Evolutionary conservation across 176 grass and related monocot species (phyloP), one percentile per base, ranked within the genome.

Genomic region (Juncus inflexus): DNA sequence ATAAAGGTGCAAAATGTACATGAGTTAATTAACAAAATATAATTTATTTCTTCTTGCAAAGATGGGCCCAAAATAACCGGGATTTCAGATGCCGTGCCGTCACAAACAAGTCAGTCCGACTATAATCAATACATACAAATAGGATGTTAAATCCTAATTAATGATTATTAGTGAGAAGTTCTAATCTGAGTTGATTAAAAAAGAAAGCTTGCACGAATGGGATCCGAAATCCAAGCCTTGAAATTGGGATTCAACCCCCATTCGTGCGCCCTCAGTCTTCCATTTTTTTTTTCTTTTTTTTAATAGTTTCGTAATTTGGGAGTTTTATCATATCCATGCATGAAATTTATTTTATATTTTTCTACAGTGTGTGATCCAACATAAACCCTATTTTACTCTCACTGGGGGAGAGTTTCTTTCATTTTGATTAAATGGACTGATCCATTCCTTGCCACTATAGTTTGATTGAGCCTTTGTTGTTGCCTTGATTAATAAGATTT

Each of bases 211-310:
- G 63, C 71, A 83, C 55, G 83, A 82, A 76, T 65, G 70, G 68
- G 80, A 83, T 87, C 87, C 91, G 67, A 91, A 73, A 77, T 96
- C 91, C 82, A 64, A 83, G 91, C 91, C 92, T 79, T 73, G 83
- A 96, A 96, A 79, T 65, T 89, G 79, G 92, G 91, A 84, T 88
- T 91, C 91, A 91, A 96, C 79, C 79, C 77, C 87, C 84, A 84
- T 90, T 85, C 81, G 79, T 87, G 79, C 84, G 79, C 65, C 87
- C 58, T 87, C 91, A 83, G 78, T 38, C 35, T 42, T 39, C 40
- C 1, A 15, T 64, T 11, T 56, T 10, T 3, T 45, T 69, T 68
- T 3, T 39, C 11, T 35, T 49, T 36, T 12, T 66, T 42, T 5
- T 66, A 42, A 4, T 52, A 11, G 3, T 13, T 55, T 69, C 66